Percentiles rank a stretch among this genome's conserved stretches.
Conservation (phyloP, 495 filamentous ascomycete genomes). For the Neurospora hispaniola region DNA sequence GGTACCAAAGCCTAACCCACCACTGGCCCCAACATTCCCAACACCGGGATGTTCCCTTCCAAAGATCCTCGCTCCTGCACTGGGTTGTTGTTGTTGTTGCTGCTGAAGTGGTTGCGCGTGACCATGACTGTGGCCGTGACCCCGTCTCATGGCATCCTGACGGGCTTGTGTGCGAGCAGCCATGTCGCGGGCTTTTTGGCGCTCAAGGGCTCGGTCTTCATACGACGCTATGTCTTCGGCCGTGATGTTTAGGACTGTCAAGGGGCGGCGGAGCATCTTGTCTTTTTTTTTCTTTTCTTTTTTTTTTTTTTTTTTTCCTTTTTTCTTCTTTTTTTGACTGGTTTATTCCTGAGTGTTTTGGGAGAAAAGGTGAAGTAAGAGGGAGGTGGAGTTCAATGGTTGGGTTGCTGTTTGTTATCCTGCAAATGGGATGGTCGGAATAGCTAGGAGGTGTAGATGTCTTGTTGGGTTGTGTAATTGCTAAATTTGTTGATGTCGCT, state of each 20-base stretch:
- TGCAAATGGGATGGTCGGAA: not conserved
- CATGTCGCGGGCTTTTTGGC: slow-evolving; percentile 13
- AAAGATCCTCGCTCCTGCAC: not conserved
- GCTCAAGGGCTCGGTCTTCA: slow-evolving; percentile 47
- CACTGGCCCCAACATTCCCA: not conserved
- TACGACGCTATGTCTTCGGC: slow-evolving; percentile 67
- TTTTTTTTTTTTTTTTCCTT: no score
- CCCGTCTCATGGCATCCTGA: slow-evolving; percentile 9
- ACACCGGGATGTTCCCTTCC: not conserved
- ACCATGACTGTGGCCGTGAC: not conserved
- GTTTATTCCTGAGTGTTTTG: slow-evolving; percentile 3
- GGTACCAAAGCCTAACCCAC: not conserved
- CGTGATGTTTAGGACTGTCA: slow-evolving; percentile 67
- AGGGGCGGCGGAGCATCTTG: slow-evolving; percentile 69
- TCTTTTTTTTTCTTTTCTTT: no score
- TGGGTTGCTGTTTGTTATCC: not conserved
- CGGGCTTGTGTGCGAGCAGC: slow-evolving; percentile 6
- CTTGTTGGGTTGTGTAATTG: not conserved
- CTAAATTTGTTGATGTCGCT: not conserved
- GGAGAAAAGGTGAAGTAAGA: not conserved
- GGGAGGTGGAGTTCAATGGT: not conserved
- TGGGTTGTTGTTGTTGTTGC: not conserved
- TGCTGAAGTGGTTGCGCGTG: slow-evolving; percentile 4
- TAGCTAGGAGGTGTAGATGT: not conserved
- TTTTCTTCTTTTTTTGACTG: slow-evolving; percentile 21